phyloP scores from a whole-genome alignment of 106 monocot species.

The Xerophyta viscosa region DNA sequence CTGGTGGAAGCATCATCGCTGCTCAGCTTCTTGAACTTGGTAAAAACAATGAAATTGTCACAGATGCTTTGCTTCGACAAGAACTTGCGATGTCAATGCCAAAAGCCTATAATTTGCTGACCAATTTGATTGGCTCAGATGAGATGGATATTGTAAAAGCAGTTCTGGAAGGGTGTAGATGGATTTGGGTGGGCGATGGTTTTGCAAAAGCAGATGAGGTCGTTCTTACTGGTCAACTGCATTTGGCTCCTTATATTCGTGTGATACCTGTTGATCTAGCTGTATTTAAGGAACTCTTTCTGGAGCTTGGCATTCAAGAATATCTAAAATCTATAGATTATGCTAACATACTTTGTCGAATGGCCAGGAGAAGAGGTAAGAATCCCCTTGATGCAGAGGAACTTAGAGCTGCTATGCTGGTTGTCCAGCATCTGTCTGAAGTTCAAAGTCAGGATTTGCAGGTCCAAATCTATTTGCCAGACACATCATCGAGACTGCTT shows the following conservation, averaged over 20 bases:
- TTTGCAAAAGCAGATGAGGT: conserved; percentile 91
- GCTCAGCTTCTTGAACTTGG: conserved; percentile 97
- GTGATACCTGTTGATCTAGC: conserved; percentile 96
- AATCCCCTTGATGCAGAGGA: conserved; percentile 64
- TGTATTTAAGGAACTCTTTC: conserved; percentile 80
- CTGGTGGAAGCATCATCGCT: conserved; percentile 76
- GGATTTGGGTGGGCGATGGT: conserved; percentile 99
- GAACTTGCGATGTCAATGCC: conserved; percentile 89
- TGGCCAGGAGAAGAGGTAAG: conserved; percentile 52
- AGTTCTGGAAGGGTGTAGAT: conserved; percentile 85
- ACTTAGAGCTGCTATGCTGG: conserved; percentile 46
- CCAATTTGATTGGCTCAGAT: conserved; percentile 76
- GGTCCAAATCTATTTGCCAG: conserved; percentile 65
- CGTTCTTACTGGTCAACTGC: conserved; percentile 86
- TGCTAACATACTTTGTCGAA: conserved; percentile 80
- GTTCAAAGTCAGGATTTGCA: conserved; percentile 58
- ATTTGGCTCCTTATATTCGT: conserved; percentile 95
- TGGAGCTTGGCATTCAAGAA: conserved; percentile 80
- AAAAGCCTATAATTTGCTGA: conserved; percentile 68
- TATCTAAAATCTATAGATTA: conserved; percentile 67
- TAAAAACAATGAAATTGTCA: conserved; percentile 90
- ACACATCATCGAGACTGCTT: conserved; percentile 57
- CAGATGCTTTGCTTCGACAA: conserved; percentile 76
- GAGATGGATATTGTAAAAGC: conserved; percentile 99
- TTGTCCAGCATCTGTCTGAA: conserved; percentile 75